A percentile compares a stretch with the other conserved stretches of the same genome.
Conservation (phyloP, 2,329 filamentous ascomycete genomes). For the Akanthomyces lecanii region DNA sequence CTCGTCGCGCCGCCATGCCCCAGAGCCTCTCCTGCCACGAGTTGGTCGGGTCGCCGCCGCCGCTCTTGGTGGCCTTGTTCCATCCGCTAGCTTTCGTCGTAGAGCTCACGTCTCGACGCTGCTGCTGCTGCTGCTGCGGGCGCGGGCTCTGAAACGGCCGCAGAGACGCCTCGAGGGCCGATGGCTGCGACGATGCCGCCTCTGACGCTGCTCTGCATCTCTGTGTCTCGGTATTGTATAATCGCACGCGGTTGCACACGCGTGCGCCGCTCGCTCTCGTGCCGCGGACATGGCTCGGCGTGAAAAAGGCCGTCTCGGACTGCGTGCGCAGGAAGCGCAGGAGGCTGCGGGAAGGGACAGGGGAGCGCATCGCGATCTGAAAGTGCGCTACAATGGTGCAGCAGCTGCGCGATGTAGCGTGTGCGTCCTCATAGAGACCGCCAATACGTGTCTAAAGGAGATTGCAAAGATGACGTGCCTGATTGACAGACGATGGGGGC, state of each 20-base stretch:
- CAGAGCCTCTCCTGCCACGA: constrained; percentile 49
- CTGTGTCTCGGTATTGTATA: not conserved
- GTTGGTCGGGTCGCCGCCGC: constrained; percentile 21
- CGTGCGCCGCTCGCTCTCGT: not conserved
- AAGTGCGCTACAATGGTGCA: not conserved
- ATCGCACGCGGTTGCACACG: not conserved
- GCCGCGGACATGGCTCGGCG: constrained; percentile 6
- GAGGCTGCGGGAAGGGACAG: constrained; percentile 53
- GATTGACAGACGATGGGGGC: not conserved
- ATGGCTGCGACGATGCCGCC: constrained; percentile 5
- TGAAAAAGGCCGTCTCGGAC: constrained; percentile 50
- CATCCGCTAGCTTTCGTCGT: not conserved
- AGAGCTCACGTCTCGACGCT: constrained; percentile 24
- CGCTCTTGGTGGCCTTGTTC: not conserved
- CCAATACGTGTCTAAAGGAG: no score
- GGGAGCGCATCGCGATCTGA: constrained; percentile 31
- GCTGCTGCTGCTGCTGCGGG: constrained; percentile 19
- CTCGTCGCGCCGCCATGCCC: constrained; percentile 37
- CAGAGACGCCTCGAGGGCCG: constrained; percentile 28
- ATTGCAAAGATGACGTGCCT: not conserved
- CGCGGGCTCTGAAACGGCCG: constrained; percentile 23
- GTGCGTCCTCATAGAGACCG: not conserved
- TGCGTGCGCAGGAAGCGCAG: constrained; percentile 71
- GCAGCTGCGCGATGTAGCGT: not conserved
- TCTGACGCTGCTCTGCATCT: not conserved